Evolutionary conservation across 192 early-diverging fungal genomes (phyloP).

Genomic region (Oehlia diaphana): DNA sequence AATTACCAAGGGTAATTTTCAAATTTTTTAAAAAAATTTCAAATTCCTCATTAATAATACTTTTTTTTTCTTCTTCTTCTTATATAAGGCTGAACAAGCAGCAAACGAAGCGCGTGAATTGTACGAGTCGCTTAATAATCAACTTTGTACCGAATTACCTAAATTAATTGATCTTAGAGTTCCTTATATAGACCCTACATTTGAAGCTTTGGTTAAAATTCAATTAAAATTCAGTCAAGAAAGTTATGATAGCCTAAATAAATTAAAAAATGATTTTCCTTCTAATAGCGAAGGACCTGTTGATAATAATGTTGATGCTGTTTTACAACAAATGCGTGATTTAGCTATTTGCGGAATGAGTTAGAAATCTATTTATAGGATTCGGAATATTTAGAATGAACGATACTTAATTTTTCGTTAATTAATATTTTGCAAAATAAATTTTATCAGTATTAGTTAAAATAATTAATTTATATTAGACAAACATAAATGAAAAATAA

Average conservation of each 20-base stretch:
- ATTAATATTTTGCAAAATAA: no score
- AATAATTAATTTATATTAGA: no score
- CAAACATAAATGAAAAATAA: no score
- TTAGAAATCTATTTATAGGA: slow-evolving; percentile 23
- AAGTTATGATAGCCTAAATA: slow-evolving; percentile 73
- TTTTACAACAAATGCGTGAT: slow-evolving; percentile 87
- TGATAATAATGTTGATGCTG: slow-evolving; percentile 77
- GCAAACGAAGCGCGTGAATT: slow-evolving; percentile 68
- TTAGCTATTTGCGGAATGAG: slow-evolving; percentile 85
- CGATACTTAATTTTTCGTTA: no score
- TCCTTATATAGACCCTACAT: slow-evolving; percentile 90
- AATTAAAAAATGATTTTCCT: slow-evolving; percentile 64
- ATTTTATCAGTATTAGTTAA: no score
- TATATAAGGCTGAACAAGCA: slow-evolving; percentile 76
- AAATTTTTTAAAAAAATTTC: slow-evolving; percentile 18
- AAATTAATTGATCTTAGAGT: slow-evolving; percentile 86
- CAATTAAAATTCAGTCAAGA: slow-evolving; percentile 90
- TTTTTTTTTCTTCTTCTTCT: neutral
- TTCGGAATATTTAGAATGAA: no score
- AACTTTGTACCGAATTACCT: slow-evolving; percentile 85
- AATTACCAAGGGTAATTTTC: slow-evolving; percentile 56
- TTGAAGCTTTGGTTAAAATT: slow-evolving; percentile 93
- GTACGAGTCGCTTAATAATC: slow-evolving; percentile 81
- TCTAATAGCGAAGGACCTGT: slow-evolving; percentile 45
- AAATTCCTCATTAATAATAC: neutral